A percentile compares a stretch with the other conserved stretches of the same genome.
These are phyloP conservation scores for Blepharisma japonicum DNA, from an alignment of 73 alveolate genomes.

Conservation along the genomic window DNA sequence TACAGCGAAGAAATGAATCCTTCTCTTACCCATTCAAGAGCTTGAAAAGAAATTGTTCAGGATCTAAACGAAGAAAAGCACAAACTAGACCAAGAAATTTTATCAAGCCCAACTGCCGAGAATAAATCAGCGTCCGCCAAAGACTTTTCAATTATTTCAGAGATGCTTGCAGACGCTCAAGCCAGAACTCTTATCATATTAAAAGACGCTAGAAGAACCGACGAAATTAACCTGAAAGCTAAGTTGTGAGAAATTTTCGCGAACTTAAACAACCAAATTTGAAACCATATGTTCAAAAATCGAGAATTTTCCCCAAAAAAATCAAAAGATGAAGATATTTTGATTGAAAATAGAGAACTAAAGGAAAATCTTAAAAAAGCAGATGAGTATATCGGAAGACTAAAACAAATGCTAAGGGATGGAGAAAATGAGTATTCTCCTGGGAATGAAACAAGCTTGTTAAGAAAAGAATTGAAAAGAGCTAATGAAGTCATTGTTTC, in stretches of 20 bases:
- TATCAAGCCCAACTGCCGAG: no score
- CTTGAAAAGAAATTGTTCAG: not conserved
- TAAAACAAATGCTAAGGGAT: not conserved
- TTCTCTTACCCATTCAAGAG: not conserved
- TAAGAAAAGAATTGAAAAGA: constrained; percentile 8
- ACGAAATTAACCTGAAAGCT: constrained; percentile 10
- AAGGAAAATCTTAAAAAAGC: not conserved
- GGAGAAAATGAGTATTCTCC: no score
- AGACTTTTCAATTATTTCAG: not conserved
- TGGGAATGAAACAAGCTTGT: not conserved
- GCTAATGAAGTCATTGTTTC: not conserved
- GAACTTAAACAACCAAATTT: not conserved
- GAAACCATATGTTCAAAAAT: not conserved
- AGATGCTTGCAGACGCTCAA: not conserved
- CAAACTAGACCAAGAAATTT: not conserved
- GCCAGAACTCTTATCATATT: not conserved
- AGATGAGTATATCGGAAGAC: not conserved
- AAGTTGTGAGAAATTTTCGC: not conserved
- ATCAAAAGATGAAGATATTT: not conserved
- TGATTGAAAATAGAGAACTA: not conserved
- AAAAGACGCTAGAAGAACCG: not conserved
- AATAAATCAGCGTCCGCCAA: not conserved
- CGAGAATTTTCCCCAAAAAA: not conserved
- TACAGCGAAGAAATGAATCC: not conserved
- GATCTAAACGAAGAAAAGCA: not conserved